Evolutionary conservation across 495 filamentous ascomycete species (phyloP).

Genomic region (Bacidia gigantensis): DNA sequence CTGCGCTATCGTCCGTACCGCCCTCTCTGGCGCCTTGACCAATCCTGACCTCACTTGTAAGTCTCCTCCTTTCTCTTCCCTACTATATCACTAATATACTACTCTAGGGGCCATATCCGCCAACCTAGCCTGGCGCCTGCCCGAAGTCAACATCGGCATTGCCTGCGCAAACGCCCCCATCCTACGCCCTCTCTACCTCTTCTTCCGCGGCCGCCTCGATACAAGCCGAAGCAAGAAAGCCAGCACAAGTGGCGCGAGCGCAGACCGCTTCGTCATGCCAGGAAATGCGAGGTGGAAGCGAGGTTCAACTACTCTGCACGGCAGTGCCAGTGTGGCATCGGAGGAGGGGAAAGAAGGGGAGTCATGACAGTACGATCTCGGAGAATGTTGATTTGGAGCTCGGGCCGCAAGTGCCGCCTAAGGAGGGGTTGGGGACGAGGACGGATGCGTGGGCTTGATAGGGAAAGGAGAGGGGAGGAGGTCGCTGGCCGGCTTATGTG

Average conservation of each 20-base stretch:
- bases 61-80: too few relatives aligned
- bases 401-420: slow-evolving; percentile 3
- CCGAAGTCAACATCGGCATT: slow-evolving; percentile 19
- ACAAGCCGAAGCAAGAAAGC: neutral
- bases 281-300: neutral
- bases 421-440: neutral
- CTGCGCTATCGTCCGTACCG: slow-evolving; percentile 14
- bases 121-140: slow-evolving; percentile 14
- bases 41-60: slow-evolving; percentile 5
- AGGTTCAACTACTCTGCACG: neutral
- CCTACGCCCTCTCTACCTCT: slow-evolving; percentile 15
- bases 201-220: slow-evolving; percentile 8
- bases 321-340: neutral
- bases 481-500: too few relatives aligned
- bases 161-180: slow-evolving; percentile 16
- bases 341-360: neutral
- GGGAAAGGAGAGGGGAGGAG: too few relatives aligned
- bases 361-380: neutral
- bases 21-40: slow-evolving; percentile 5
- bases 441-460: slow-evolving; percentile 5
- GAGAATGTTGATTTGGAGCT: slow-evolving; percentile 10
- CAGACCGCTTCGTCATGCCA: slow-evolving; percentile 5
- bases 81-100: too few relatives aligned
- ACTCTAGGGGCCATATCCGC: slow-evolving; percentile 8
- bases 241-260: neutral